Percentiles rank a stretch among this genome's conserved stretches.
These are phyloP conservation scores for Rhodosporidiobolus sp. DNA, from an alignment of 768 basidiomycete genomes.

Conservation along the genomic window DNA sequence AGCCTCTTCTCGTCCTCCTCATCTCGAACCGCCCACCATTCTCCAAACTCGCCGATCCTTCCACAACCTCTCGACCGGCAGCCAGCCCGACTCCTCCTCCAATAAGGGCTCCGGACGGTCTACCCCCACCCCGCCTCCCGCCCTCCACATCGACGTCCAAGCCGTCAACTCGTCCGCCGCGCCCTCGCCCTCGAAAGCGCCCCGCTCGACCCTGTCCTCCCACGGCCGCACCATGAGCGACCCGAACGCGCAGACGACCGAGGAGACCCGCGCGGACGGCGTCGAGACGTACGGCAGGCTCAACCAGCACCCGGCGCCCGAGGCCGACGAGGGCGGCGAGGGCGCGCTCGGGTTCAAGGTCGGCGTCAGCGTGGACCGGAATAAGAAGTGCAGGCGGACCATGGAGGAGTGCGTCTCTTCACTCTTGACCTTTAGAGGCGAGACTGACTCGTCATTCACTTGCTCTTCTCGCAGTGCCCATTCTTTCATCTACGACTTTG, in stretches of 20 bases:
- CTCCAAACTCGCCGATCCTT: conserved; percentile 1
- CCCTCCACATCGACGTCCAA: conserved; percentile 24
- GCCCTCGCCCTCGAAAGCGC: no score
- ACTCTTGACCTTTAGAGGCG: neutral
- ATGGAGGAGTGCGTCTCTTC: conserved; percentile 77
- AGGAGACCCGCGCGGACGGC: conserved; percentile 11
- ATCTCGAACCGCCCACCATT: neutral
- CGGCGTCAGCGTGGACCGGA: conserved; percentile 70
- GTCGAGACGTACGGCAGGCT: conserved; percentile 32
- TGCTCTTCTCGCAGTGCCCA: conserved; percentile 51
- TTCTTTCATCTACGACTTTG: conserved; percentile 93
- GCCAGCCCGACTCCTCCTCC: neutral
- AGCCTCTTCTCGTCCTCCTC: neutral
- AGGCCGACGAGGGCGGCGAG: conserved; percentile 58
- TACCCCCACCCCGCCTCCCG: neutral
- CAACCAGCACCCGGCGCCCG: conserved; percentile 28
- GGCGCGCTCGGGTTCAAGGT: conserved; percentile 57
- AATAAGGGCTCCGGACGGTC: neutral
- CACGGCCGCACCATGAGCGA: neutral
- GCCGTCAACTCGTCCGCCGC: conserved; percentile 22
- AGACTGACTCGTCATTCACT: neutral
- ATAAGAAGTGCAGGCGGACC: conserved; percentile 77
- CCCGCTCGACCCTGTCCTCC: neutral
- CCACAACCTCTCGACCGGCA: neutral
- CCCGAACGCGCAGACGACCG: conserved; percentile 8